Evolutionary conservation across 2,329 filamentous ascomycete genomes (phyloP), one percentile per base, ranked within the genome.

Genomic region (Apiospora hydei): DNA sequence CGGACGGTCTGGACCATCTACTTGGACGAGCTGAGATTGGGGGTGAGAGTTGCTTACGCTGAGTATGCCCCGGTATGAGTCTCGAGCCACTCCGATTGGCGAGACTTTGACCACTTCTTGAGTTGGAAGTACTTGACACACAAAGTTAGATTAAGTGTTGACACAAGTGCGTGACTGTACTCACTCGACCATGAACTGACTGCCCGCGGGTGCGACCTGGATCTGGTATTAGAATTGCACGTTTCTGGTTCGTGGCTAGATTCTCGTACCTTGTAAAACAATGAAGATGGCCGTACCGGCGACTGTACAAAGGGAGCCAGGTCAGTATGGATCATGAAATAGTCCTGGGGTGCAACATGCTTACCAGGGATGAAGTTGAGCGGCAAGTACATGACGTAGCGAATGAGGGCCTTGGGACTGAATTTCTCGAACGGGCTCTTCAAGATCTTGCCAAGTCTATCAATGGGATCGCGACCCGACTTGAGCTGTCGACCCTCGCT

Each of bases 221-320:
- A 47, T 68, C 57, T 64, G 18, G 30, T 13, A 41, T 64, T 64
- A 64, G 57, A n/a, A 18, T 64, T 64, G 34, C 57, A 64, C 57
- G 57, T 64, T 41, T n/a, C 53, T 21, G 14, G 10, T 6, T 21
- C 34, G 26, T 38, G n/a, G 26, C 26, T 43, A 24, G 26, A 41
- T n/a, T 3, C 13, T 41, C 34, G 34, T 72, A 82, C 92, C 93
- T 82, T 98, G 94, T 21, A 97, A 80, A 41, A 93, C 81, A 46
- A 98, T 88, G 81, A 97, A 98, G 5, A 95, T 84, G 10, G 91
- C 84, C 0, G 95, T 98, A 7, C 96, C 96, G 24, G 98, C 89
- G 0, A 98, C 88, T 83, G 71, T 69, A n/a, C 41, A 34, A 30
- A 21, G 57, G 30, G n/a, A 61, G 34, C 38, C 10, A 49, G 44